These are phyloP conservation scores for Orbilia quercus DNA, from an alignment of 2,329 filamentous ascomycete species.

Conservation along the genomic window DNA sequence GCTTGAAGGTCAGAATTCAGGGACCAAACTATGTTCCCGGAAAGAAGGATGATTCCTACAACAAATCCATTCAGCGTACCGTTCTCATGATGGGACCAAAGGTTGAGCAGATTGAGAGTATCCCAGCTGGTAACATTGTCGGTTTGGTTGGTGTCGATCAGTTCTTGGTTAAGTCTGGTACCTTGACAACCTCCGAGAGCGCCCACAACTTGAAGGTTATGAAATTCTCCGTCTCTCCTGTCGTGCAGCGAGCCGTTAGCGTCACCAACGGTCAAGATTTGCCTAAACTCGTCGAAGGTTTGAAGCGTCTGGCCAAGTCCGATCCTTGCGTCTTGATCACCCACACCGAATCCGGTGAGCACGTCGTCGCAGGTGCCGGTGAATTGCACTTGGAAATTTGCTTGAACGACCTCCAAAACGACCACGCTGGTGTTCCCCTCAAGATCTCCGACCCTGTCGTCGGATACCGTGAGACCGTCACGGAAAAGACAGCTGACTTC, in stretches of 20 bases:
- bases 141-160: conserved; percentile 99
- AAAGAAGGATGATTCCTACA: conserved; percentile 98
- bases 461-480: conserved; percentile 97
- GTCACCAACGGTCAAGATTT: conserved; percentile 99
- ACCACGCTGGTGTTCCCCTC: conserved; percentile 98
- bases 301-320: conserved; percentile 99
- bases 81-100: conserved; percentile 99
- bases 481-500: conserved; percentile 77
- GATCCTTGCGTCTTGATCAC: conserved; percentile 96
- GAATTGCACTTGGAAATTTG: conserved; percentile 99
- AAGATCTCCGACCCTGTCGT: conserved; percentile 98
- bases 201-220: conserved; percentile 99
- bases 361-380: conserved; percentile 98
- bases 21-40: conserved; percentile 98
- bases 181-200: conserved; percentile 94
- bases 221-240: conserved; percentile 99
- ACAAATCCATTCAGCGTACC: conserved; percentile 99
- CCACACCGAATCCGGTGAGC: conserved; percentile 93
- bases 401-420: conserved; percentile 99
- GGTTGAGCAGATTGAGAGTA: conserved; percentile 98
- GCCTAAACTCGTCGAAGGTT: conserved; percentile 99
- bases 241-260: conserved; percentile 97
- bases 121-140: conserved; percentile 99
- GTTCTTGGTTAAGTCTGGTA: conserved; percentile 99
- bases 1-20: conserved; percentile 99